Conservation (phyloP, 2,329 filamentous ascomycete species). For the Talaromyces marneffei region DNA sequence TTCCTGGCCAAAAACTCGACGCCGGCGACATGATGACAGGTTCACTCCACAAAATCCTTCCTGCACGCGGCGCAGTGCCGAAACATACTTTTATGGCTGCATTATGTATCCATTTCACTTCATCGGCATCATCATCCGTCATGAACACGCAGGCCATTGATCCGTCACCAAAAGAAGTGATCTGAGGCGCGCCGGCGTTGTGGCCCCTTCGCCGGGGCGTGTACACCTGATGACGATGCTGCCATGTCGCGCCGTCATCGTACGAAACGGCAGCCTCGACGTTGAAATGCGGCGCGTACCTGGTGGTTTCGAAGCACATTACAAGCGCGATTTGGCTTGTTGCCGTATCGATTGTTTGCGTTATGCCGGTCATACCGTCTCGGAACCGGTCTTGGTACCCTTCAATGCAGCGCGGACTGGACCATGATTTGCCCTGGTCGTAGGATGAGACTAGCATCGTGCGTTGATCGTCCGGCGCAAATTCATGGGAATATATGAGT, state of each 20-base stretch:
- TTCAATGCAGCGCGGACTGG: constrained; percentile 36
- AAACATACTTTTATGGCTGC: constrained; percentile 41
- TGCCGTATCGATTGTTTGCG: constrained; percentile 27
- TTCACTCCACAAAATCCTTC: constrained; percentile 31
- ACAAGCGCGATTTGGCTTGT: constrained; percentile 31
- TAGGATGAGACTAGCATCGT: constrained; percentile 45
- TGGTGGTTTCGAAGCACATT: constrained; percentile 45
- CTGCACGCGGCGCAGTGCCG: constrained; percentile 28
- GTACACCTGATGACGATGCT: constrained; percentile 38
- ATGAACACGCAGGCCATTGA: constrained; percentile 43
- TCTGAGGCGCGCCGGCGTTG: constrained; percentile 45
- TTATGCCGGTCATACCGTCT: constrained; percentile 45
- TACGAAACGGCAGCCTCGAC: constrained; percentile 44
- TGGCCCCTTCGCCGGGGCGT: constrained; percentile 30
- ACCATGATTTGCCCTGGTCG: constrained; percentile 42
- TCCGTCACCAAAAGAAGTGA: constrained; percentile 37
- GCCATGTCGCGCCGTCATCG: constrained; percentile 41
- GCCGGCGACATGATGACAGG: constrained; percentile 27
- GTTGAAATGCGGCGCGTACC: constrained; percentile 35
- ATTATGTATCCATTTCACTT: constrained; percentile 36
- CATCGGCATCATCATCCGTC: constrained; percentile 41
- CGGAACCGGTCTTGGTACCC: constrained; percentile 37
- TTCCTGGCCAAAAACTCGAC: constrained; percentile 37
- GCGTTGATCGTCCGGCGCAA: constrained; percentile 43
- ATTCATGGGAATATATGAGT: constrained; percentile 45